Percentiles rank a stretch among this genome's conserved stretches.
Conservation (phyloP, 305 asterid species). For the Solanum chacoense region DNA sequence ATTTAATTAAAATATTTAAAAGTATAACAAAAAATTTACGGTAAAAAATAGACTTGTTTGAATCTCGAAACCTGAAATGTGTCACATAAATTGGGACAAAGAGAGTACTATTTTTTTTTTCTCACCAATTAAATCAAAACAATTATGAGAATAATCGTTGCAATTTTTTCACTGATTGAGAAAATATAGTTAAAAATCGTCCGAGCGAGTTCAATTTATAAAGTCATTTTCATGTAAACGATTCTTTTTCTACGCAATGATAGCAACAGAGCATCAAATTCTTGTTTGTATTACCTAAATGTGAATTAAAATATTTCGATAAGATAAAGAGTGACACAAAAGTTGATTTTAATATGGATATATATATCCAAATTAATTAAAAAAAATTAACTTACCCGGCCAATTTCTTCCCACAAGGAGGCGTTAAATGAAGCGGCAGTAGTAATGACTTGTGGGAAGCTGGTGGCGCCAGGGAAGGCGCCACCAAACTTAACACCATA, state of each 20-base stretch:
- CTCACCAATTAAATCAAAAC: not conserved
- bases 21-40: too few relatives aligned
- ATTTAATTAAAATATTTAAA: too few relatives aligned
- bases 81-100: too few relatives aligned
- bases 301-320: not conserved
- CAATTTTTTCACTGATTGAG: not conserved
- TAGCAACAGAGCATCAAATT: not conserved
- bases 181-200: too few relatives aligned
- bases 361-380: not conserved
- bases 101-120: too few relatives aligned
- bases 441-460: constrained; percentile 83
- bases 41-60: too few relatives aligned
- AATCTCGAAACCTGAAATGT: too few relatives aligned
- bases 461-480: constrained; percentile 62
- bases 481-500: constrained; percentile 66
- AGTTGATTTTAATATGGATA: too few relatives aligned
- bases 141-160: not conserved
- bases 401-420: constrained; percentile 68
- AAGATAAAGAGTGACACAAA: not conserved
- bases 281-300: not conserved
- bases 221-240: not conserved
- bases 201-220: not conserved
- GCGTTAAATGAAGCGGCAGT: constrained; percentile 68
- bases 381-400: constrained; percentile 35
- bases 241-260: not conserved